Evolutionary conservation across 495 filamentous ascomycete genomes (phyloP).

Genomic region (Neurospora terricola): DNA sequence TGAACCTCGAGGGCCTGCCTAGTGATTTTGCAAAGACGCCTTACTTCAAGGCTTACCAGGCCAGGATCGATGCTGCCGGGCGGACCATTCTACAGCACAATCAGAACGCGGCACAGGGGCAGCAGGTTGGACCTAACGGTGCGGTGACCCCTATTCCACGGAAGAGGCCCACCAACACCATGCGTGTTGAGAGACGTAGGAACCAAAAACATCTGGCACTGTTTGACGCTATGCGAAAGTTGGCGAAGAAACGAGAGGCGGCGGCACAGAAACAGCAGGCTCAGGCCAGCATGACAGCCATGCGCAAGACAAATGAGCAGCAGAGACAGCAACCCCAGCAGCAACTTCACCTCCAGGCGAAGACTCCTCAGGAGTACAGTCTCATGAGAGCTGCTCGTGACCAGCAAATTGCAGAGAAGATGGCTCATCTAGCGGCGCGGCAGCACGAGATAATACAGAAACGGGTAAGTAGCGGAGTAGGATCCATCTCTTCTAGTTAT

Average conservation of each 20-base stretch:
- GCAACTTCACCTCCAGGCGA: conserved; percentile 40
- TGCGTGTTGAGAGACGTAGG: conserved; percentile 75
- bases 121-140: conserved; percentile 46
- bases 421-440: conserved; percentile 58
- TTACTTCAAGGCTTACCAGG: conserved; percentile 81
- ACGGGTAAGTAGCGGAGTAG: conserved; percentile 39
- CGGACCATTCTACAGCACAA: conserved; percentile 50
- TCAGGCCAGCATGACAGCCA: conserved; percentile 55
- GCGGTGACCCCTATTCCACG: conserved; percentile 45
- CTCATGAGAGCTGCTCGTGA: conserved; percentile 79
- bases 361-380: conserved; percentile 83
- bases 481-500: background rate
- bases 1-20: conserved; percentile 77
- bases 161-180: conserved; percentile 56
- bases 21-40: conserved; percentile 86
- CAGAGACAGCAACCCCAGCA: conserved; percentile 45
- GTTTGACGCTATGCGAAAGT: conserved; percentile 88
- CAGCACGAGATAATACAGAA: conserved; percentile 37
- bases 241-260: conserved; percentile 88
- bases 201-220: conserved; percentile 77
- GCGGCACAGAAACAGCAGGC: conserved; percentile 78
- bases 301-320: conserved; percentile 60
- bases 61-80: conserved; percentile 70
- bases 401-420: conserved; percentile 62
- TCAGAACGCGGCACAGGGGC: conserved; percentile 41